Conservation (phyloP, 2,329 filamentous ascomycete species). For the Fonsecaea nubica region DNA sequence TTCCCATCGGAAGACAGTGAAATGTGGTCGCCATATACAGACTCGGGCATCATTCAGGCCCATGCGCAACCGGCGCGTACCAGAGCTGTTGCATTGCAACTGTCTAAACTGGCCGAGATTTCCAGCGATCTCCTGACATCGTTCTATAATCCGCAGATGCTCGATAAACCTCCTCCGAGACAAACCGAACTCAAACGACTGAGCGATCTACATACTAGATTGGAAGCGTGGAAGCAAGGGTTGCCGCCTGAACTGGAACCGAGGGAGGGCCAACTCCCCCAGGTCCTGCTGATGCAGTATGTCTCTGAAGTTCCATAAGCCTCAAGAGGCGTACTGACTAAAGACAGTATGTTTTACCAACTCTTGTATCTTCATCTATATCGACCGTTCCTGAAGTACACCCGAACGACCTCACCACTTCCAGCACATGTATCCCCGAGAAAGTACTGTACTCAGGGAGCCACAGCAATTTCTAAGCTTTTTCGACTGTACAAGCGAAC, state of each 20-base stretch:
- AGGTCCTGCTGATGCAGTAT: conserved; percentile 85
- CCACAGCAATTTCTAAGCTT: conserved; percentile 88
- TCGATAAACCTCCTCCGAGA: conserved; percentile 71
- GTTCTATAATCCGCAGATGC: conserved; percentile 82
- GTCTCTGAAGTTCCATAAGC: conserved; percentile 48
- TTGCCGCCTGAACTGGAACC: conserved; percentile 86
- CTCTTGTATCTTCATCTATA: conserved; percentile 95
- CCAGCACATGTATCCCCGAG: conserved; percentile 87
- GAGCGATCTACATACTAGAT: conserved; percentile 84
- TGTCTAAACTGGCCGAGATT: conserved; percentile 86
- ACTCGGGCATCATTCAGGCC: conserved; percentile 75
- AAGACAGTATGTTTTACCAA: conserved; percentile 92
- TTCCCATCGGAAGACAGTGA: conserved; percentile 87
- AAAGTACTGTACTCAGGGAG: conserved; percentile 88
- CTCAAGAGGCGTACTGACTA: conserved; percentile 10
- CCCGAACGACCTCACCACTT: conserved; percentile 77
- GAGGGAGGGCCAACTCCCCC: conserved; percentile 85
- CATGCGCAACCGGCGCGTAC: conserved; percentile 81
- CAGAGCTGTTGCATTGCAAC: conserved; percentile 79
- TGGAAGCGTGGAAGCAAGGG: conserved; percentile 87
- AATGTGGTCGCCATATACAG: conserved; percentile 86
- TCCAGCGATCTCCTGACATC: conserved; percentile 86
- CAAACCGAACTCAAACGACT: conserved; percentile 88
- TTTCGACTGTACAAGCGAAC: conserved; percentile 91
- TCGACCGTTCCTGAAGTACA: conserved; percentile 92